Evolutionary conservation across 2,329 filamentous ascomycete species (phyloP), one percentile per base, ranked within the genome.

Genomic region (Nemania abortiva): DNA sequence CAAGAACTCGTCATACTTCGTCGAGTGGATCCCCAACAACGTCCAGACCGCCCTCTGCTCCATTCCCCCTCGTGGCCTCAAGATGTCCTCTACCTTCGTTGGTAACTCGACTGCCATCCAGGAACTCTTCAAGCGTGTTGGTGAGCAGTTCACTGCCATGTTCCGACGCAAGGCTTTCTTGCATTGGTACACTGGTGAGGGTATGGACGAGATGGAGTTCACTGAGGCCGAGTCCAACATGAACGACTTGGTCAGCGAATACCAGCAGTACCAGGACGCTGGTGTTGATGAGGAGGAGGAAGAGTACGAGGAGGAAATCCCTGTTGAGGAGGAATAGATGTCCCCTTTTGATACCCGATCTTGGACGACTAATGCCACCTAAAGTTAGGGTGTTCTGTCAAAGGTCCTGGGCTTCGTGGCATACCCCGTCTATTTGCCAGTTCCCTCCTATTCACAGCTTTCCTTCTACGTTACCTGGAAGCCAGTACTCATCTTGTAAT

Each of bases 151-250:
- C 91, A 95, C 92, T 86, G 96, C 95, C 83, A 99, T 99, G 96
- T 99, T 99, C 92, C 91, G 96, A 87, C 94, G 96, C 87, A 99
- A 98, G 93, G 96, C 96, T 91, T 99, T 99, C 94, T 93, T 99
- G 91, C 96, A 98, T 89, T 99, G 96, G 96, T 99, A 99, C 88
- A 99, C 96, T 90, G 95, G 95, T 82, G 96, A 99, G 90, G 96
- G 96, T 87, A 99, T 99, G 96, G 96, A 99, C 86, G 96, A 99
- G 92, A 98, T 99, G 96, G 96, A 99, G 88, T 99, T 99, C 89
- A 99, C 96, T 82, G 96, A 99, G 90, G 96, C 96, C 78, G 96
- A 99, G 91, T 97, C 93, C 86, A 99, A 99, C 90, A 98, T 99
- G 96, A 98, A 99, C 89, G 96, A 99, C 85, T 88, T 99, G 82